These are phyloP conservation scores for Saccharomycopsis sp. DNA, from an alignment of 805 yeast genomes.

Conservation along the genomic window DNA sequence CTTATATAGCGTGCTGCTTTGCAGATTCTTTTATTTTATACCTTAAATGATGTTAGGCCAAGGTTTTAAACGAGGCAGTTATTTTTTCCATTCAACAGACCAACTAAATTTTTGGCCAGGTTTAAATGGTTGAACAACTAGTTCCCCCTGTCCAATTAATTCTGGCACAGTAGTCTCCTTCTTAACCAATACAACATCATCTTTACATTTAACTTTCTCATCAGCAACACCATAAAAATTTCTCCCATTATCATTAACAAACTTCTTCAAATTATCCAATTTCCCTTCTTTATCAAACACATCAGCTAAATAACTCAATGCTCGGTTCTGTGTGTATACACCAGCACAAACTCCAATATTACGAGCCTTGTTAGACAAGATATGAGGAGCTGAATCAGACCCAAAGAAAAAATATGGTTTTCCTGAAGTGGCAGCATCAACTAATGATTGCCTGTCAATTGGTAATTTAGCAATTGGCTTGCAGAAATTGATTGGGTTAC, in stretches of 20 bases:
- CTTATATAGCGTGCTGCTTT: no score
- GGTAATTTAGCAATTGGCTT: slow-evolving; percentile 97
- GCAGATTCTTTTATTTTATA: no score
- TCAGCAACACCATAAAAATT: slow-evolving; percentile 57
- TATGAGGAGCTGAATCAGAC: slow-evolving; percentile 97
- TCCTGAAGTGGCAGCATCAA: slow-evolving; percentile 87
- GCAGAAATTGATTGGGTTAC: slow-evolving; percentile 90
- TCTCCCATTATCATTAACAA: slow-evolving; percentile 71
- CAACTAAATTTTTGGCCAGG: slow-evolving; percentile 74
- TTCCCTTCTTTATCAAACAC: slow-evolving; percentile 63
- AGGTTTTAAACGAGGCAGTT: no score
- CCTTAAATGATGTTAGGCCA: no score
- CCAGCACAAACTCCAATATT: slow-evolving; percentile 95
- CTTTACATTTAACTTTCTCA: slow-evolving; percentile 35
- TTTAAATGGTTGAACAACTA: slow-evolving; percentile 73
- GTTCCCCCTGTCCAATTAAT: slow-evolving; percentile 37
- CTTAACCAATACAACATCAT: slow-evolving; percentile 49
- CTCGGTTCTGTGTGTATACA: slow-evolving; percentile 84
- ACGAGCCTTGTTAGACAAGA: slow-evolving; percentile 66
- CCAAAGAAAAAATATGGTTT: slow-evolving; percentile 93
- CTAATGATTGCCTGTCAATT: slow-evolving; percentile 68
- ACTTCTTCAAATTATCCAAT: slow-evolving; percentile 59
- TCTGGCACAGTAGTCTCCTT: slow-evolving; percentile 55
- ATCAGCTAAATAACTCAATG: slow-evolving; percentile 78
- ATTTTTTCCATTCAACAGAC: slow-evolving; percentile 61